Evolutionary conservation across 2,329 filamentous ascomycete genomes (phyloP), one percentile per base, ranked within the genome.

Genomic region (Didymella sp.): DNA sequence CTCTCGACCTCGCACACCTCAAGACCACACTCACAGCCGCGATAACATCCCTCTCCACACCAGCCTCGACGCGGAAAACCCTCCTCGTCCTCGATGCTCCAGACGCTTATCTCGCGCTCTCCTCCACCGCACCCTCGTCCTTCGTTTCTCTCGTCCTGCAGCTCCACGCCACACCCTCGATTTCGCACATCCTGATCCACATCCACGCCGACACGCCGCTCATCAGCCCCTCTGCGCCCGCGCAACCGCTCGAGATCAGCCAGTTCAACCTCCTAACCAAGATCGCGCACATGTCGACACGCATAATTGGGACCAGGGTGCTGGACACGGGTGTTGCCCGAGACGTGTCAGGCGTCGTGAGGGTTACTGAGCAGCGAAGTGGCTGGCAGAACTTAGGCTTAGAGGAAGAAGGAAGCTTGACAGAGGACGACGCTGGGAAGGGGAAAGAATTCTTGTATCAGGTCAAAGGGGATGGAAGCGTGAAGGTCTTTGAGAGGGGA

Each of bases 331-430:
- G 94, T 0, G 87, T 88, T n/a, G 93, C 94, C 60, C 88, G 85
- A 72, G 94, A 97, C 76, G 91, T 98, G 28, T 96, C 91, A 77
- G 94, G 94, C 2, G 92, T 96, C 40, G 70, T 97, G 61, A 84
- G 92, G 63, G 82, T 95, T 46, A 93, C 89, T 17, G 82, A 76
- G 15, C 72, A 72, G 27, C 70, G 57, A 6, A 51, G 64, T 4
- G 67, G 52, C 51, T 67, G 70, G 79, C 59, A 76, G 61, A 41
- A 63, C 25, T 25, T 60, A 49, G 68, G 60, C 13, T 35, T 66
- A 9, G 68, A 62, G 4, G 51, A 67, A 5, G 66, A 66, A 15
- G 62, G 60, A 3, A 22, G 4, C 9, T 22, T 22, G 61, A 77
- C 62, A 74, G 64, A 17, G 61, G 35, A 15, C 7, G 42, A 33